Evolutionary conservation across 169 alveolate species (phyloP).

Genomic region (Ichthyophthirius multifiliis): DNA sequence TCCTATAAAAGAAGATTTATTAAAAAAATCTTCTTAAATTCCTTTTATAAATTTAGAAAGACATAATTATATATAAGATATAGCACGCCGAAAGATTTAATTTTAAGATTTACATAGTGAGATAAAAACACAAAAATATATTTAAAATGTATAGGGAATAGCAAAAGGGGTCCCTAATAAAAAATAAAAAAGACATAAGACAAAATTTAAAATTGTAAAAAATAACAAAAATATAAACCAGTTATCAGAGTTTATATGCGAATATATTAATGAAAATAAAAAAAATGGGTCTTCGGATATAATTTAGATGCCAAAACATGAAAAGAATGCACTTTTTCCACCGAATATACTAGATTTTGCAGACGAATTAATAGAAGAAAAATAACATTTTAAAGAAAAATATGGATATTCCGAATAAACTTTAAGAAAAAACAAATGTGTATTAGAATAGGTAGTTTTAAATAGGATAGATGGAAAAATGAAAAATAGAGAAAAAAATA

Average conservation of each 20-base stretch:
- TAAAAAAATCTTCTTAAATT: neutral
- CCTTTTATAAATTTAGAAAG: conserved; percentile 14
- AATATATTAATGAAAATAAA: conserved; percentile 1
- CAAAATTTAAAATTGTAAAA: conserved; percentile 4
- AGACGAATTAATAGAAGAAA: conserved; percentile 1
- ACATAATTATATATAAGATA: conserved; percentile 7
- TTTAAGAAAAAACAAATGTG: conserved; percentile 4
- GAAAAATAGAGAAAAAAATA: neutral
- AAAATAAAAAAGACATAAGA: neutral
- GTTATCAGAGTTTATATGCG: neutral
- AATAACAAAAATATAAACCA: neutral
- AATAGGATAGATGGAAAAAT: neutral
- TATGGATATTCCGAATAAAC: conserved; percentile 10
- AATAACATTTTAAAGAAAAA: conserved; percentile 6
- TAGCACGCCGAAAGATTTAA: neutral
- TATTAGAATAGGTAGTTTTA: neutral
- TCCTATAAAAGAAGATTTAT: no score
- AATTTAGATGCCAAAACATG: neutral
- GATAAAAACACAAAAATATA: neutral
- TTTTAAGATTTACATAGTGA: neutral
- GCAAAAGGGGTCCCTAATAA: neutral
- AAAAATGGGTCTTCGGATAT: neutral
- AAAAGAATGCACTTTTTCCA: conserved; percentile 9
- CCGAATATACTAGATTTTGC: conserved; percentile 4
- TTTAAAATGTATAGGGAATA: neutral